phyloP scores from a whole-genome alignment of 2,329 filamentous ascomycete species.

The Colletotrichum graminicola region DNA sequence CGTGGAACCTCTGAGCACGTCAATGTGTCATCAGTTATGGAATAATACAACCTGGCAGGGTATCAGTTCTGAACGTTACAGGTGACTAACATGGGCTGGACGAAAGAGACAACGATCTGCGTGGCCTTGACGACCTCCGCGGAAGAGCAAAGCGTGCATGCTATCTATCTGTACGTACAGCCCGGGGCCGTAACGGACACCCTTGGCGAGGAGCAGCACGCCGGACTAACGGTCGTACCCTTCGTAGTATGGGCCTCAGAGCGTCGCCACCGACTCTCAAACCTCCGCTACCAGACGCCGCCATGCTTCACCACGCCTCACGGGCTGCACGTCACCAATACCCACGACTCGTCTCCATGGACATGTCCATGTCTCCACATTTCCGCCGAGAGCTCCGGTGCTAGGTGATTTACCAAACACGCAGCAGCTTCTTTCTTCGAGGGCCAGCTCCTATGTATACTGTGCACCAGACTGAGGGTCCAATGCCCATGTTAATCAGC shows the following conservation, averaged over 20 bases:
- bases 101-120: neutral
- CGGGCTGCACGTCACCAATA: conserved; percentile 22
- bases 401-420: neutral
- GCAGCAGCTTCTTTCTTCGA: neutral
- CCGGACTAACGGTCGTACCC: conserved; percentile 15
- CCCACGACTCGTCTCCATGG: conserved; percentile 25
- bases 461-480: no score
- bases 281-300: conserved; percentile 29
- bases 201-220: neutral
- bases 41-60: neutral
- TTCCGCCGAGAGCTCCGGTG: conserved; percentile 32
- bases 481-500: no score
- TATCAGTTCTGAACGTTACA: neutral
- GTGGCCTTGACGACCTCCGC: neutral
- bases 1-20: neutral
- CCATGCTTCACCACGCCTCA: conserved; percentile 10
- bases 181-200: neutral
- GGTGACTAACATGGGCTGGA: neutral
- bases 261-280: conserved; percentile 32
- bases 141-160: neutral
- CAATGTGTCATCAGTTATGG: neutral
- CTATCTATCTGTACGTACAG: no score
- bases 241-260: neutral
- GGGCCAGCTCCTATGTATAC: neutral
- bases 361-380: conserved; percentile 34